These are phyloP conservation scores for Lecanoromycetidae sp. DNA, from an alignment of 2,329 filamentous ascomycete species.

Conservation along the genomic window DNA sequence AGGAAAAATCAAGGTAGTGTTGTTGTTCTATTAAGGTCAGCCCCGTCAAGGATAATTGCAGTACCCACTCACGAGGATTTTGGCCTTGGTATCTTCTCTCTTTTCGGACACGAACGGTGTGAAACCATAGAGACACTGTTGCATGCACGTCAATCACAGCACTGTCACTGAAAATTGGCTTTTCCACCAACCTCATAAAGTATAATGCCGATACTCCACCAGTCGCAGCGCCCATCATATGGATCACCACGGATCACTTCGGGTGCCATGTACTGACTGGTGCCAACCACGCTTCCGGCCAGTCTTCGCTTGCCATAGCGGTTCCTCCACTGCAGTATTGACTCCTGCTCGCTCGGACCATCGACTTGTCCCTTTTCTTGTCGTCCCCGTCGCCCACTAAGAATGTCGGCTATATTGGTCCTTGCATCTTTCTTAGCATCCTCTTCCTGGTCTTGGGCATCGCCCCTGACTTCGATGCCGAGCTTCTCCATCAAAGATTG, in stretches of 20 bases:
- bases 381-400: conserved; percentile 30
- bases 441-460: conserved; percentile 55
- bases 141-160: background rate
- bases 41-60: background rate
- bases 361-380: conserved; percentile 27
- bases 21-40: conserved; percentile 48
- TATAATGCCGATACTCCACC: conserved; percentile 93
- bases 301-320: conserved; percentile 55
- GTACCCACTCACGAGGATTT: conserved; percentile 55
- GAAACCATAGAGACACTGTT: conserved; percentile 72
- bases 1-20: conserved; percentile 59
- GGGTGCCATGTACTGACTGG: conserved; percentile 96
- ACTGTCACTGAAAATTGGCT: background rate
- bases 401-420: conserved; percentile 29
- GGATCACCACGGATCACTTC: conserved; percentile 71
- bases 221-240: conserved; percentile 91
- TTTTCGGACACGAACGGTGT: conserved; percentile 81
- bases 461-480: conserved; percentile 60
- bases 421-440: conserved; percentile 30
- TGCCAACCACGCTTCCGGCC: conserved; percentile 80
- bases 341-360: conserved; percentile 28
- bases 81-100: conserved; percentile 70
- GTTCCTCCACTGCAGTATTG: conserved; percentile 59
- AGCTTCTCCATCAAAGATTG: conserved; percentile 67
- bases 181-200: conserved; percentile 55